Conservation (phyloP, 108 stramenopile species). For the Pseudonitzschia multiseries region DNA sequence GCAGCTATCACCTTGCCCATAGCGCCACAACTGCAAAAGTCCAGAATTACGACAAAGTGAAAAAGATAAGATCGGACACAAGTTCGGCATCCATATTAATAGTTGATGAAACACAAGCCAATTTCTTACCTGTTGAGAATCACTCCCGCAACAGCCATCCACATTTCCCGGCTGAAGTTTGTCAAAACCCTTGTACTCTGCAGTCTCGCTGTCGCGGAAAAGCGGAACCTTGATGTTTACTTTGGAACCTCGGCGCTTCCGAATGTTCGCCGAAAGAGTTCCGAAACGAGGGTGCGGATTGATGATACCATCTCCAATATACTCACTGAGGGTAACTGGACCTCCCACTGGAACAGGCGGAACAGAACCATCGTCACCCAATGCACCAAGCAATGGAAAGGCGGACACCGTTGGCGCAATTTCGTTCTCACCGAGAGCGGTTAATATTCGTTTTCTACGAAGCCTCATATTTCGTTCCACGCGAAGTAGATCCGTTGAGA, state of each 20-base stretch:
- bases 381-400: constrained; percentile 84
- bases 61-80: not conserved
- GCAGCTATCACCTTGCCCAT: constrained; percentile 76
- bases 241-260: constrained; percentile 86
- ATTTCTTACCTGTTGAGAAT: constrained; percentile 51
- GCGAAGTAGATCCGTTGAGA: constrained; percentile 89
- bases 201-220: constrained; percentile 90
- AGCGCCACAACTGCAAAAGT: constrained; percentile 67
- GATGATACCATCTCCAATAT: constrained; percentile 94
- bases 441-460: constrained; percentile 88
- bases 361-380: constrained; percentile 79
- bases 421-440: constrained; percentile 85
- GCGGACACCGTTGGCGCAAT: constrained; percentile 91
- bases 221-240: constrained; percentile 96
- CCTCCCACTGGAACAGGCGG: constrained; percentile 81
- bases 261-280: constrained; percentile 94
- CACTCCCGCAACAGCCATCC: constrained; percentile 73
- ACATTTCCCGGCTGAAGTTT: constrained; percentile 33
- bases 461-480: constrained; percentile 98
- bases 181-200: constrained; percentile 70
- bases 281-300: constrained; percentile 99
- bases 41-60: not conserved
- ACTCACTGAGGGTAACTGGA: constrained; percentile 82
- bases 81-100: not conserved
- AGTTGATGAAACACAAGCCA: not conserved